Percentiles rank a stretch among this genome's conserved stretches.
Evolutionary conservation across 495 filamentous ascomycete genomes (phyloP).

Genomic region (Lepidopterella palustris): DNA sequence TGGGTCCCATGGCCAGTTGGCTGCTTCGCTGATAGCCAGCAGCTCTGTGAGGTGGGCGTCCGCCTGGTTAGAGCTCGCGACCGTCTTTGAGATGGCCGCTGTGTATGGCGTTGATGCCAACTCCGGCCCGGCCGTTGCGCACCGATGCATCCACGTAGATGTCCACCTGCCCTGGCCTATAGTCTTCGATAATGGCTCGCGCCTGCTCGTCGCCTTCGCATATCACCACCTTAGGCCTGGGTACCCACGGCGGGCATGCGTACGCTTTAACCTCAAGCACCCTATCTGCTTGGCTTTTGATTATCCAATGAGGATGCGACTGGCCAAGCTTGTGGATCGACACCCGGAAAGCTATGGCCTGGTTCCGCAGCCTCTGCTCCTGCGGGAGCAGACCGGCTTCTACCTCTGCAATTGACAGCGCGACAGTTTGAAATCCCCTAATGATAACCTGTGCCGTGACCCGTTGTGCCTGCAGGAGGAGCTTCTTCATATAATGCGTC

Average conservation of each 20-base stretch:
- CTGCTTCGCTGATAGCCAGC: constrained; percentile 15
- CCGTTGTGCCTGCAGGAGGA: neutral
- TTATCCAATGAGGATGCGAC: constrained; percentile 7
- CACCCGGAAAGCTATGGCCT: constrained; percentile 17
- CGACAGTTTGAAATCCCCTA: neutral
- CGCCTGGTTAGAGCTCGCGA: constrained; percentile 12
- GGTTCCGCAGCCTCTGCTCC: constrained; percentile 17
- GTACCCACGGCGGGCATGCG: neutral
- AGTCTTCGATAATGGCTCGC: constrained; percentile 4
- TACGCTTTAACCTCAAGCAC: neutral
- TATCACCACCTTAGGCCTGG: constrained; percentile 17
- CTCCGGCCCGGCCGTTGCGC: constrained; percentile 3
- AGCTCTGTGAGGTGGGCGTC: constrained; percentile 15
- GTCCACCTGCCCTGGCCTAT: constrained; percentile 20
- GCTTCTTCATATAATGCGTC: constrained; percentile 6
- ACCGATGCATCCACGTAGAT: constrained; percentile 18
- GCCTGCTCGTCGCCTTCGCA: constrained; percentile 10
- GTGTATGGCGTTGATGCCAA: constrained; percentile 5
- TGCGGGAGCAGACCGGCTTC: constrained; percentile 7
- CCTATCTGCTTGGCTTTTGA: neutral
- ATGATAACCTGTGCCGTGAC: neutral
- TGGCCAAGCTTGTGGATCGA: constrained; percentile 12
- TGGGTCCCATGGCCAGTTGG: constrained; percentile 10
- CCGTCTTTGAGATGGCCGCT: constrained; percentile 10
- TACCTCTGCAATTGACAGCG: constrained; percentile 12